Evolutionary conservation across 1,139 yeast genomes (phyloP).

Genomic region (Geotrichum restrictum): DNA sequence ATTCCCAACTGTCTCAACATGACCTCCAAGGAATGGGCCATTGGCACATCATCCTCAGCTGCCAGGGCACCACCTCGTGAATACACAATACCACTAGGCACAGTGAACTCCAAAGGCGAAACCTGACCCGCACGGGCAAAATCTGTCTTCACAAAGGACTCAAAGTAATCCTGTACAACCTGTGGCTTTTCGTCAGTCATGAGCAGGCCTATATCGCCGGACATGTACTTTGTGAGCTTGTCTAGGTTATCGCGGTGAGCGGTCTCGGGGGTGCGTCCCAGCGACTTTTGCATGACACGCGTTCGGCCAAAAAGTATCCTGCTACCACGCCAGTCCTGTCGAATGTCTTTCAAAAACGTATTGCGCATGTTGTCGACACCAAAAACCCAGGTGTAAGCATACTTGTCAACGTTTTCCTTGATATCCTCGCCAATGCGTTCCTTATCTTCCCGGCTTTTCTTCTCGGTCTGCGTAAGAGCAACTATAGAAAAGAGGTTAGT

Average conservation of each 20-base stretch:
- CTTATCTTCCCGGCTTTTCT: constrained; percentile 90
- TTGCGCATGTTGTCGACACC: constrained; percentile 91
- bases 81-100: constrained; percentile 87
- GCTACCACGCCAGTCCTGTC: constrained; percentile 88
- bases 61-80: constrained; percentile 94
- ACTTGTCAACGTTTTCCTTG: constrained; percentile 72
- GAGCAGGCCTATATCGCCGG: constrained; percentile 81
- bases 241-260: constrained; percentile 84
- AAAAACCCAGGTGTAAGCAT: constrained; percentile 77
- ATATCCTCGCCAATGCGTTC: constrained; percentile 87
- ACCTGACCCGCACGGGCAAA: constrained; percentile 84
- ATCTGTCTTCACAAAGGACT: constrained; percentile 71
- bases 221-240: constrained; percentile 53
- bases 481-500: constrained; percentile 40
- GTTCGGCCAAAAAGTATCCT: constrained; percentile 86
- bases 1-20: constrained; percentile 84
- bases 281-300: constrained; percentile 85
- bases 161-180: constrained; percentile 80
- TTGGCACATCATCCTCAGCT: constrained; percentile 87
- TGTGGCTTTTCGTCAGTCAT: constrained; percentile 83
- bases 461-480: constrained; percentile 93
- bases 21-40: constrained; percentile 93
- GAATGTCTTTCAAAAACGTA: constrained; percentile 86
- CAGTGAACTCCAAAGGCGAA: constrained; percentile 75
- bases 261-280: constrained; percentile 81